Evolutionary conservation across 805 yeast genomes (phyloP).

Genomic region (Starmerella vitae): DNA sequence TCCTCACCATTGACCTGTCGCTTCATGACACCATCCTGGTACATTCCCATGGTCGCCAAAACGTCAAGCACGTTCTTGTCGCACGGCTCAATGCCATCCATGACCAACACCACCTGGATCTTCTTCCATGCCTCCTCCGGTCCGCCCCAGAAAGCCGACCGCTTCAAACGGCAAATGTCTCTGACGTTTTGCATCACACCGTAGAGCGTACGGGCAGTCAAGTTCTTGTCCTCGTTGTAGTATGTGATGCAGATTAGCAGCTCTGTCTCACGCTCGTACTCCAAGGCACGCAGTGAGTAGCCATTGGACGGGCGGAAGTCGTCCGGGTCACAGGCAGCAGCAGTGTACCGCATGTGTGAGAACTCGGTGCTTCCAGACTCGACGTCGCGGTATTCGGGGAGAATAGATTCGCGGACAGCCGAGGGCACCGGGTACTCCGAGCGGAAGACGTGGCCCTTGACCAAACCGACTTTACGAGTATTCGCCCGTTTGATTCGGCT

Average conservation of each 20-base stretch:
- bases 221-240: conserved; percentile 53
- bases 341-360: conserved; percentile 47
- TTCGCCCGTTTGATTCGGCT: conserved; percentile 24
- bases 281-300: conserved; percentile 42
- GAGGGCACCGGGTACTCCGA: conserved; percentile 31
- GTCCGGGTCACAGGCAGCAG: conserved; percentile 59
- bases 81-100: conserved; percentile 55
- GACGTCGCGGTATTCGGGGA: conserved; percentile 31
- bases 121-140: conserved; percentile 50
- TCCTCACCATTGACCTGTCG: conserved; percentile 44
- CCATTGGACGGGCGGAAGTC: conserved; percentile 42
- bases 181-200: conserved; percentile 54
- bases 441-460: conserved; percentile 27
- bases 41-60: conserved; percentile 50
- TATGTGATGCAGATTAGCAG: conserved; percentile 49
- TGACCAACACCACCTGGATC: conserved; percentile 47
- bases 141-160: conserved; percentile 35
- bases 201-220: conserved; percentile 47
- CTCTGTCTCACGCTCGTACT: conserved; percentile 48
- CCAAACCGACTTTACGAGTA: conserved; percentile 30
- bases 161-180: conserved; percentile 40
- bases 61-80: conserved; percentile 50
- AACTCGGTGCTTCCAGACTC: conserved; percentile 37
- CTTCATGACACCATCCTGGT: conserved; percentile 54
- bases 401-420: conserved; percentile 29